These are phyloP conservation scores for Puccinia coronata DNA, from an alignment of 1,284 basidiomycete species.

Conservation along the genomic window DNA sequence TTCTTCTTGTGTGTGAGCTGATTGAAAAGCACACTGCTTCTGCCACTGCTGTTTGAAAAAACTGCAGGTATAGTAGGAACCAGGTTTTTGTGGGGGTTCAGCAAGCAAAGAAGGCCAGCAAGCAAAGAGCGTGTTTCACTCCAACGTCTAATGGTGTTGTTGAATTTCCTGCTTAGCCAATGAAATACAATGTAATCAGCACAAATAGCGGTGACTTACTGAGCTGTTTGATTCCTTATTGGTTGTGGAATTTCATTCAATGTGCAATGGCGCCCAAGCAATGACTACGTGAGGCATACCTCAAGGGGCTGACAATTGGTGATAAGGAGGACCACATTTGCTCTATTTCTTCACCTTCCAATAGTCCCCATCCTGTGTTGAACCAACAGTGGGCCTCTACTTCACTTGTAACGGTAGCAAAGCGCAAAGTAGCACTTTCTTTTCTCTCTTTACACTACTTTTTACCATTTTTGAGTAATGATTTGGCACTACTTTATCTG, in stretches of 20 bases:
- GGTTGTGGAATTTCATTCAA: neutral
- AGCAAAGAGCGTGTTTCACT: neutral
- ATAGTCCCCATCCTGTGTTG: slow-evolving; percentile 7
- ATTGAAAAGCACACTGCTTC: neutral
- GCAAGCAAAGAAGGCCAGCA: neutral
- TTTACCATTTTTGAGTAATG: no score
- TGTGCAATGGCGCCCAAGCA: neutral
- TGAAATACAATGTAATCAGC: neutral
- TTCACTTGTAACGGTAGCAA: no score
- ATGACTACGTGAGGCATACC: neutral
- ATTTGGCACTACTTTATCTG: no score
- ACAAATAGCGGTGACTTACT: neutral
- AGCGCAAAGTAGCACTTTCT: no score
- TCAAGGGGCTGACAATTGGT: neutral
- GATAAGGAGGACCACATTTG: neutral
- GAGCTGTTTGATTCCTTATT: neutral
- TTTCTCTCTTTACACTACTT: no score
- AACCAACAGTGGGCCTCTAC: no score
- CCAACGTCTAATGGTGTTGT: neutral
- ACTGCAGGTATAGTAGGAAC: neutral
- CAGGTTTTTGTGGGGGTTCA: neutral
- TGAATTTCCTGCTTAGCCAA: no score
- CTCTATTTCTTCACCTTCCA: neutral
- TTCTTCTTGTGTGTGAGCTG: neutral
- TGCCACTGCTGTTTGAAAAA: neutral